Evolutionary conservation across 805 yeast genomes (phyloP), one percentile per base, ranked within the genome.

Genomic region (Pichia kluyveri): DNA sequence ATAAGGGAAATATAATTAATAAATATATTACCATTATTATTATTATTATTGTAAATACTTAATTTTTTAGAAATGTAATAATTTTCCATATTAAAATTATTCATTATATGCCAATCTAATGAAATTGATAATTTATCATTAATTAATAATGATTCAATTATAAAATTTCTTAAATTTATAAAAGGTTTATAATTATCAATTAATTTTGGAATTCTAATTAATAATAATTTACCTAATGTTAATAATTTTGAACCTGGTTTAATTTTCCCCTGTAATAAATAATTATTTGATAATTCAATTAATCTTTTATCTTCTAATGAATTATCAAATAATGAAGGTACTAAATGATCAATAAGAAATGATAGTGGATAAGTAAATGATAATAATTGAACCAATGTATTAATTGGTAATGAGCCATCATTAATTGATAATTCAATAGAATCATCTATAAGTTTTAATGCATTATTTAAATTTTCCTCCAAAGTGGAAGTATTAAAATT

Each of bases 221-320:
- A 15, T 34, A 34, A 34, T 14, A 14, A 34, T 34, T 34, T 34
- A 34, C 37, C 37, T 2, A 34, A 45, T 19, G 56, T 61, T 4
- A 65, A 48, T 8, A 65, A 48, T 18, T 58, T 57, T 10, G 66
- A 57, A 4, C 69, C 69, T 10, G 68, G 66, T 50, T 61, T 61
- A 10, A 51, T 48, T 41, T 61, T 65, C 17, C 68, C 69, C 10
- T 56, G 52, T 5, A 64, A 49, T 8, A 47, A 50, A 48, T 62
- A 61, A 37, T 54, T 45, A 8, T 54, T 49, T 0, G 67, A 59
- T 7, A 65, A 44, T 8, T 48, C 46, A 14, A 54, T 40, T 37
- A 60, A 34, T 49, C 68, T 55, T 1, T 42, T 31, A 2, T 15
- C 11, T 12, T 46, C 43, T 28, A 42, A 11, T 1, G 26, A 23